Percentiles rank a stretch among this genome's conserved stretches.
These are phyloP conservation scores for Gliomastix tumulicola DNA, from an alignment of 2,329 filamentous ascomycete species.

Conservation along the genomic window DNA sequence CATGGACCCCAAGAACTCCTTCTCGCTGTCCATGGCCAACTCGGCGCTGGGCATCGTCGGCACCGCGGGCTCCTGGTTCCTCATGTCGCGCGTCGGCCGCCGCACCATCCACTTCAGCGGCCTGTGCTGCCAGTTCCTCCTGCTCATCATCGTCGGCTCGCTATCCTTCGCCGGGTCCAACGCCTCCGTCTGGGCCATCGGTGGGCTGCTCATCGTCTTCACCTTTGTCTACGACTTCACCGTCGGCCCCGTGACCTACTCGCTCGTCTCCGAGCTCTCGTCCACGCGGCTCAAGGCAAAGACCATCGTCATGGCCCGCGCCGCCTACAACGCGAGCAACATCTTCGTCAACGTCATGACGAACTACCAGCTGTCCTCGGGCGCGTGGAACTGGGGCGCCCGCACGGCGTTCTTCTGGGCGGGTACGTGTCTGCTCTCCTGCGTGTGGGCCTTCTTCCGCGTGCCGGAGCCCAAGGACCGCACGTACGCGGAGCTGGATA, in stretches of 20 bases:
- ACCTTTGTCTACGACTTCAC: slow-evolving; percentile 48
- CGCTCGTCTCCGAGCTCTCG: slow-evolving; percentile 43
- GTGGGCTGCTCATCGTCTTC: slow-evolving; percentile 40
- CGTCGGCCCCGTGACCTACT: slow-evolving; percentile 47
- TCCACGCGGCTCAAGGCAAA: slow-evolving; percentile 47
- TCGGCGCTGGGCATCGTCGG: slow-evolving; percentile 44
- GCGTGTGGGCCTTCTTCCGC: slow-evolving; percentile 41
- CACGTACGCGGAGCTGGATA: slow-evolving; percentile 35
- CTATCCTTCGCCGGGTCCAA: slow-evolving; percentile 22
- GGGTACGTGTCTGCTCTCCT: slow-evolving; percentile 37
- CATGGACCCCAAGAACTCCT: slow-evolving; percentile 32
- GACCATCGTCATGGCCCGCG: slow-evolving; percentile 44
- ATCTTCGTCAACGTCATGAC: slow-evolving; percentile 43
- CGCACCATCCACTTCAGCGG: slow-evolving; percentile 42
- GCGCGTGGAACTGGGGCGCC: slow-evolving; percentile 40
- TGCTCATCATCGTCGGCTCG: slow-evolving; percentile 32
- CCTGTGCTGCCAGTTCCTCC: slow-evolving; percentile 26
- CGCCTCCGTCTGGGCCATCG: slow-evolving; percentile 32
- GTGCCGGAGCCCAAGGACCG: slow-evolving; percentile 46
- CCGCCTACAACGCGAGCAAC: slow-evolving; percentile 33
- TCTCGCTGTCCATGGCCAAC: slow-evolving; percentile 37
- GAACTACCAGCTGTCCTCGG: slow-evolving; percentile 38
- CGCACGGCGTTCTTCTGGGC: slow-evolving; percentile 39
- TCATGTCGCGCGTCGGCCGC: slow-evolving; percentile 41
- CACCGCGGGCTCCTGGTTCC: slow-evolving; percentile 41